Evolutionary conservation across 441 rosid genomes (phyloP), one percentile per base, ranked within the genome.

Genomic region (Populus hybrid): DNA sequence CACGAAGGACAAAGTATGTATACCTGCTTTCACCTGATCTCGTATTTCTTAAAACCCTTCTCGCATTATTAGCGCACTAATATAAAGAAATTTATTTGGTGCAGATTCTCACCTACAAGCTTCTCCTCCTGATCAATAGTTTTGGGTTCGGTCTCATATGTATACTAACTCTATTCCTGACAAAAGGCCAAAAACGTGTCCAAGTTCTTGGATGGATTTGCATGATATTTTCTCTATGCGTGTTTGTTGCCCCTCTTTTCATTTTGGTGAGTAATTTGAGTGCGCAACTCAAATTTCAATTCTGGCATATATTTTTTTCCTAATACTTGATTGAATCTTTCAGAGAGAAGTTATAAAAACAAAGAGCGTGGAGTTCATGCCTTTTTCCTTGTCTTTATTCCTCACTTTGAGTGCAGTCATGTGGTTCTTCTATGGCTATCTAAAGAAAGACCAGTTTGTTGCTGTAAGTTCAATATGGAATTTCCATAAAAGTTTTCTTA

Each of bases 351-450:
- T 94, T 23, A 87, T 92, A 57, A 84, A 83, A 72, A 94, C 97
- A 9, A 91, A 87, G 81, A 94, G 98, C 76, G 97, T 89, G 24
- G 94, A 94, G 85, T 94, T 78, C 84, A 92, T 92, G 98, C 97
- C 97, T 4, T 85, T 92, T 65, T 71, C 79, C 72, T 83, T 94
- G 24, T 90, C 98, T 24, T 77, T 90, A 78, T 94, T 87, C 78
- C 94, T 94, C 59, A 92, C 93, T 3, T 71, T 92, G 71, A 88
- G 90, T 26, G 96, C 98, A 9, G 86, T 91, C 76, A 87, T 85
- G 86, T 94, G 98, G 98, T 84, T 94, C 82, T 86, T 89, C 82
- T 92, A 92, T 19, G 98, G 97, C 3, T 80, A 89, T 73, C 83
- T 89, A 21, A 78, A 74, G 5, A 88, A 85, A 50, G 98, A 94